Evolutionary conservation across 73 alveolate genomes (phyloP), one percentile per base, ranked within the genome.

Genomic region (Paramecium biaurelia): DNA sequence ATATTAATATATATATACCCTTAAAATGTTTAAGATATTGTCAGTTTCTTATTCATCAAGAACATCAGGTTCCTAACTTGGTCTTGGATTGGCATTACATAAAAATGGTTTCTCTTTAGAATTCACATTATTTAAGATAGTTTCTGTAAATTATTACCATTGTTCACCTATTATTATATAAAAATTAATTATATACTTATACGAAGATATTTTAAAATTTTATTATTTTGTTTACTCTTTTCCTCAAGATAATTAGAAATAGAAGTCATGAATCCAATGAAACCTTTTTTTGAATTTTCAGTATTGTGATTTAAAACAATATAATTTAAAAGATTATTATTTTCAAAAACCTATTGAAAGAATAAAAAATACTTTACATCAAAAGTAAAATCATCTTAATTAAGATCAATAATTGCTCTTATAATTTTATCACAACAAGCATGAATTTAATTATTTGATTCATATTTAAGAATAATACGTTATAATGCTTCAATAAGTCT

Each of bases 81-180:
- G 84, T 30, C 84, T 30, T 34, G 86, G 86, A 72, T 72, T 37
- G 5, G 58, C 86, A 72, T 72, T 72, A 72, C 86, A 72, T n/a
- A 72, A 37, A 37, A 72, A 72, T 2, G 86, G 86, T 37, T 72
- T 72, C 45, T 72, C 86, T 72, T 38, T 72, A 0, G 56, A 34
- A 72, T 72, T 72, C 12, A 72, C 30, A 7, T 34, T 20, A 35
- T 72, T 72, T 10, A 72, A 42, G 2, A 35, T 72, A 14, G 12
- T 34, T 5, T 72, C 59, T 12, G n/a, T 6, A 24, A 35, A 72
- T 15, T 12, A 0, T 18, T 72, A 20, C 86, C 86, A 72, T 34
- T 3, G 2, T n/a, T 72, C 58, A 72, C 35, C 86, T 72, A 72
- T 72, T 11, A 38, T 9, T 28, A n/a, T 12, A 72, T 72, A 1